Evolutionary conservation across 139 green algal species (phyloP), one percentile per base, ranked within the genome.

Genomic region (Dunaliella sp.): DNA sequence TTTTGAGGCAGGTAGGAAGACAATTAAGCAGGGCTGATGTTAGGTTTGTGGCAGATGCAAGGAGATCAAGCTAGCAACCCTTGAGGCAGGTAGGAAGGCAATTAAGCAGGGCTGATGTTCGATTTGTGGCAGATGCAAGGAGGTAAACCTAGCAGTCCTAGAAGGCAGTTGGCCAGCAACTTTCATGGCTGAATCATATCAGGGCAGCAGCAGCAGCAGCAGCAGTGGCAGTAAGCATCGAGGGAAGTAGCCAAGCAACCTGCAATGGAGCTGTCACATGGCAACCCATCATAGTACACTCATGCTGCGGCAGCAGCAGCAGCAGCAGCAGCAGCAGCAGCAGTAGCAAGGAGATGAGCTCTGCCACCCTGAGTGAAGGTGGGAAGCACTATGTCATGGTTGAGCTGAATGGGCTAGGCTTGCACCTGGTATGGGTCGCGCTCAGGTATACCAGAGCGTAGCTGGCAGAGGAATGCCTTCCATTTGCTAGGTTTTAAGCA

Each of bases 301-400:
- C 74, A 80, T 21, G 30, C 74, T 16, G 30, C 12, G 31, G 74
- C 74, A 36, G 30, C 31, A 33, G 7, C 0, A 30, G 31, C 48
- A 73, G 30, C 38, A 84, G 37, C 74, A 78, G 30, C 1, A 80
- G 80, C 36, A 72, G 77, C 65, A 82, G 81, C 57, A 76, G 57
- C 38, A 32, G 36, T 26, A 1, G 34, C 80, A 35, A 21, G 37
- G 22, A 33, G 78, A 77, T 21, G 24, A 80, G 36, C 75, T 58
- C 38, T 24, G n/a, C 79, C 36, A n/a, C n/a, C n/a, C n/a, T n/a
- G n/a, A n/a, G n/a, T n/a, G n/a, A n/a, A n/a, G n/a, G n/a, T n/a
- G n/a, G n/a, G n/a, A n/a, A n/a, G n/a, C n/a, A n/a, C n/a, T n/a
- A n/a, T n/a, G n/a, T n/a, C n/a, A n/a, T n/a, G n/a, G n/a, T n/a